These are phyloP conservation scores for Fusarium metavorans DNA, from an alignment of 2,329 filamentous ascomycete species.

Conservation along the genomic window DNA sequence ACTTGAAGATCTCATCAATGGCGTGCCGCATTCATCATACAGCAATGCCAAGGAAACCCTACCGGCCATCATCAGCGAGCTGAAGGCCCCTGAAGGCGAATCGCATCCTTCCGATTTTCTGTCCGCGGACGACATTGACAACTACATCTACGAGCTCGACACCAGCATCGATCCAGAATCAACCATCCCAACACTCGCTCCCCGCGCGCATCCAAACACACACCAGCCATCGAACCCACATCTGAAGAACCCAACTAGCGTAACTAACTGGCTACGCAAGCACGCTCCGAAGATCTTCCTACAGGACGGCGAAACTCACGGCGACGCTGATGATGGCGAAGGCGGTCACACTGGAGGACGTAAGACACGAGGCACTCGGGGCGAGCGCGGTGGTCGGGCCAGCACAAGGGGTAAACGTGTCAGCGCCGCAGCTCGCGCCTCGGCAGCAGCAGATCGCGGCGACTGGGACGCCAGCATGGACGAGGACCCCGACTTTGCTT, in stretches of 20 bases:
- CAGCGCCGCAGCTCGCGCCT: slow-evolving; percentile 38
- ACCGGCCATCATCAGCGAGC: slow-evolving; percentile 66
- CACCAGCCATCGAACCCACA: slow-evolving; percentile 55
- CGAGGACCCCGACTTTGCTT: slow-evolving; percentile 50
- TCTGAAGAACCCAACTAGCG: slow-evolving; percentile 83
- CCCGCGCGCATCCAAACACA: slow-evolving; percentile 55
- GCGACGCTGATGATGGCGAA: slow-evolving; percentile 54
- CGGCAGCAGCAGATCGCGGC: slow-evolving; percentile 37
- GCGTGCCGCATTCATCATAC: slow-evolving; percentile 65
- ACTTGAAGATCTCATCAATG: slow-evolving; percentile 62
- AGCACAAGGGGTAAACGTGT: slow-evolving; percentile 54
- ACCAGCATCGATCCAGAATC: slow-evolving; percentile 57
- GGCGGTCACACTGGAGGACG: slow-evolving; percentile 47
- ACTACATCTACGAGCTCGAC: slow-evolving; percentile 78
- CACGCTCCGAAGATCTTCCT: slow-evolving; percentile 87
- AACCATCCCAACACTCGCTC: slow-evolving; percentile 64
- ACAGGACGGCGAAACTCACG: slow-evolving; percentile 70
- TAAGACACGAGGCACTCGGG: slow-evolving; percentile 52
- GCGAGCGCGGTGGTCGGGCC: slow-evolving; percentile 54
- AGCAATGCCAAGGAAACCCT: slow-evolving; percentile 71
- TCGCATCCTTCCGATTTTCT: slow-evolving; percentile 74
- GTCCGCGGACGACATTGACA: slow-evolving; percentile 77
- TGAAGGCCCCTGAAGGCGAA: slow-evolving; percentile 63
- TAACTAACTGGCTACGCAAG: slow-evolving; percentile 94
- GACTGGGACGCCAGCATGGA: slow-evolving; percentile 55